Percentiles rank a stretch among this genome's conserved stretches.
Conservation (phyloP, 306 rosid species). For the Amphicarpaea edgeworthii region DNA sequence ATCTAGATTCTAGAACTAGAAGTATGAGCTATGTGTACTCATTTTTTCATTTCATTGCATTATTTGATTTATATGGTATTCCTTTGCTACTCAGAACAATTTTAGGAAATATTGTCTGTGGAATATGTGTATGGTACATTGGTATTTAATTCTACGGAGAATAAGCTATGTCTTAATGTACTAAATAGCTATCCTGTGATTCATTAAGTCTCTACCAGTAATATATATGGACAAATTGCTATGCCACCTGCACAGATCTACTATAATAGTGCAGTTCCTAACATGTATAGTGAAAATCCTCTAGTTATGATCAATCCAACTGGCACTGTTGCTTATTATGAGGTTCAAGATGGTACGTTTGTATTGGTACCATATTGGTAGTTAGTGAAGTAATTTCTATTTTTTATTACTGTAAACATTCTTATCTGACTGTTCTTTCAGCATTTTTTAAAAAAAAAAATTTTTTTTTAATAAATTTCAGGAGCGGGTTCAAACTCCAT, state of each 20-base stretch:
- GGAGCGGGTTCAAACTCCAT: constrained; percentile 51
- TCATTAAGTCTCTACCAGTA: constrained; percentile 34
- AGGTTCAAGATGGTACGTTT: constrained; percentile 61
- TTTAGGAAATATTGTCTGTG: background rate
- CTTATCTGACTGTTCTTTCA: constrained; percentile 39
- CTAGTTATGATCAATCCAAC: constrained; percentile 60
- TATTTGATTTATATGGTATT: background rate
- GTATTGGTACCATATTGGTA: constrained; percentile 38
- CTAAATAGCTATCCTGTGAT: too few species aligned
- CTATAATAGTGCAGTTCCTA: constrained; percentile 65
- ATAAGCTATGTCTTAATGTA: constrained; percentile 9
- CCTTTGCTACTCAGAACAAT: background rate
- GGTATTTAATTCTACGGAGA: constrained; percentile 11
- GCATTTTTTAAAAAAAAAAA: too few species aligned
- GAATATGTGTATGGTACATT: constrained; percentile 5
- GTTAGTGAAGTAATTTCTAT: constrained; percentile 33
- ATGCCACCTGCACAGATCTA: constrained; percentile 68
- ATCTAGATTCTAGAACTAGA: background rate
- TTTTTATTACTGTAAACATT: constrained; percentile 38
- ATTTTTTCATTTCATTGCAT: constrained; percentile 37
- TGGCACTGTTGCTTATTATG: constrained; percentile 65
- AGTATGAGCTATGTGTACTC: constrained; percentile 13
- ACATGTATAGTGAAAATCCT: constrained; percentile 58
- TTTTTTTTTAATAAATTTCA: constrained; percentile 38
- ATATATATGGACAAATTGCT: constrained; percentile 68